A percentile compares a stretch with the other conserved stretches of the same genome.
phyloP scores from a whole-genome alignment of 768 basidiomycete genomes.

The Asterophora parasitica region DNA sequence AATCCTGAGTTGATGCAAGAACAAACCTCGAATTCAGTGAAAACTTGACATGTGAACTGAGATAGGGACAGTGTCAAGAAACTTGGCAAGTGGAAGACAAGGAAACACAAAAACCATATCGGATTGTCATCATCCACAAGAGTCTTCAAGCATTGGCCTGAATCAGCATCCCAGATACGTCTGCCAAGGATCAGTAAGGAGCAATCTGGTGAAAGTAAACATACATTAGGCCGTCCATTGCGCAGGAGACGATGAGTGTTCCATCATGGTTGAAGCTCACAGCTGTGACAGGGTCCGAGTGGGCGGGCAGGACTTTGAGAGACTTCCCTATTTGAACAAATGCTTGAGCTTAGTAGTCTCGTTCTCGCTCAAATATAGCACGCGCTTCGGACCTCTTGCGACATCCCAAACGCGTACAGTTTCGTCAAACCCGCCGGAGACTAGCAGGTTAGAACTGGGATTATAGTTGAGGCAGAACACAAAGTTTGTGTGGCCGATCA shows the following conservation, averaged over 20 bases:
- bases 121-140: slow-evolving; percentile 96
- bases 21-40: slow-evolving; percentile 91
- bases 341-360: not conserved
- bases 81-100: not conserved
- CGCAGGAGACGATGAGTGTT: slow-evolving; percentile 88
- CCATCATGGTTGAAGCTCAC: slow-evolving; percentile 95
- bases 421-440: slow-evolving; percentile 94
- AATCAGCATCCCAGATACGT: slow-evolving; percentile 96
- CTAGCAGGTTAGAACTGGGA: slow-evolving; percentile 84
- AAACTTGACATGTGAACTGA: slow-evolving; percentile 82
- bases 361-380: not conserved
- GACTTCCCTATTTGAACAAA: slow-evolving; percentile 54
- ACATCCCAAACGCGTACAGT: slow-evolving; percentile 97
- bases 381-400: slow-evolving; percentile 58
- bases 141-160: slow-evolving; percentile 97
- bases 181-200: slow-evolving; percentile 36
- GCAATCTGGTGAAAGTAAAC: slow-evolving; percentile 20
- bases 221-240: slow-evolving; percentile 97
- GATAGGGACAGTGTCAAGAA: slow-evolving; percentile 7
- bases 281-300: slow-evolving; percentile 95
- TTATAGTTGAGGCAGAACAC: slow-evolving; percentile 94
- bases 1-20: slow-evolving; percentile 90
- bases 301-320: slow-evolving; percentile 88
- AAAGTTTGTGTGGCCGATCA: slow-evolving; percentile 88
- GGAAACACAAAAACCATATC: slow-evolving; percentile 54